Evolutionary conservation across 768 basidiomycete genomes (phyloP).

Genomic region (Fomitopsis serialis): DNA sequence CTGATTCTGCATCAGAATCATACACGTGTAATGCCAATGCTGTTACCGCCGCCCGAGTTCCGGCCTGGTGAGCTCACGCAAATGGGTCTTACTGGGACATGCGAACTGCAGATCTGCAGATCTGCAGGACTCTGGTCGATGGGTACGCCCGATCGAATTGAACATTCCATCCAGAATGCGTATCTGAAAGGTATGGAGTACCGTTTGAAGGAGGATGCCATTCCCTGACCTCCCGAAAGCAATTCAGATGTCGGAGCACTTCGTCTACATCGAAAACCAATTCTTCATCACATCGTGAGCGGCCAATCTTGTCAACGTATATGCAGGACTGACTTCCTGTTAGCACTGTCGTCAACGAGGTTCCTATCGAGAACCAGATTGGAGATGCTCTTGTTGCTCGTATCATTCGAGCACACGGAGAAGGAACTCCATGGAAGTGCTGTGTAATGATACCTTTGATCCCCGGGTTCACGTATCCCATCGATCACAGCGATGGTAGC

Average conservation of each 20-base stretch:
- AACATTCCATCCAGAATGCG: slow-evolving; percentile 92
- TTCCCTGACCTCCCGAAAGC: slow-evolving; percentile 36
- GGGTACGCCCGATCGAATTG: slow-evolving; percentile 78
- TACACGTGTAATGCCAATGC: slow-evolving; percentile 85
- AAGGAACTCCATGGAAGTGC: slow-evolving; percentile 83
- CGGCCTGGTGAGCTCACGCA: slow-evolving; percentile 70
- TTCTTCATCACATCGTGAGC: slow-evolving; percentile 87
- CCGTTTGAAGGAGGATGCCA: not conserved
- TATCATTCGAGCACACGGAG: slow-evolving; percentile 81
- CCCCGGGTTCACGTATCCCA: slow-evolving; percentile 89
- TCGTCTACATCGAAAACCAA: slow-evolving; percentile 97
- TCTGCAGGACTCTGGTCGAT: slow-evolving; percentile 96
- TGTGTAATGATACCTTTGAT: slow-evolving; percentile 88
- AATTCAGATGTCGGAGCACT: slow-evolving; percentile 91
- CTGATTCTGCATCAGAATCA: slow-evolving; percentile 60
- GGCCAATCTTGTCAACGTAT: not conserved
- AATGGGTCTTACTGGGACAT: slow-evolving; percentile 88
- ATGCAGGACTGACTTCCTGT: not conserved
- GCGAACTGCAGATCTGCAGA: slow-evolving; percentile 94
- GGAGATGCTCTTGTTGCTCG: slow-evolving; percentile 91
- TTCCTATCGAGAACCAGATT: slow-evolving; percentile 87
- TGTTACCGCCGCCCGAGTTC: slow-evolving; percentile 92
- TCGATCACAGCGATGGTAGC: slow-evolving; percentile 91
- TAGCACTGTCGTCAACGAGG: slow-evolving; percentile 80
- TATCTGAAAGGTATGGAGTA: slow-evolving; percentile 70